phyloP scores from a whole-genome alignment of 176 grass and related monocot genomes.

The Luzula sylvatica region DNA sequence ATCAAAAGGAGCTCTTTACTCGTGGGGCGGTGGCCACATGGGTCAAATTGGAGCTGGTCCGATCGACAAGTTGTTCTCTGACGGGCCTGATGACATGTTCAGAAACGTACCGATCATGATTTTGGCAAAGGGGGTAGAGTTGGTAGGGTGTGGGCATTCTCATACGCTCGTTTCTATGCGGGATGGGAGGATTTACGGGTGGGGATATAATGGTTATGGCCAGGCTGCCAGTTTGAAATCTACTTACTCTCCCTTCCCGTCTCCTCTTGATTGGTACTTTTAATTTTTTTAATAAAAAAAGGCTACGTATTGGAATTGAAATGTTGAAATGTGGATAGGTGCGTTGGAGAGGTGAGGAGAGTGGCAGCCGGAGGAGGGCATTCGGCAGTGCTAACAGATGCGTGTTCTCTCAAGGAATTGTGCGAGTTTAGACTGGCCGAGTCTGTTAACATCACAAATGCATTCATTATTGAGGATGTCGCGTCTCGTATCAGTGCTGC shows the following conservation, averaged over 20 bases:
- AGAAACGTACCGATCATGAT: conserved; percentile 66
- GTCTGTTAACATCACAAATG: conserved; percentile 54
- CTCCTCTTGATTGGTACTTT: conserved; percentile 86
- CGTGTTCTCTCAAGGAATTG: conserved; percentile 73
- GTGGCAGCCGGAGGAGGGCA: conserved; percentile 90
- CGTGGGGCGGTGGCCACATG: conserved; percentile 69
- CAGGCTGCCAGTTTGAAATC: conserved; percentile 78
- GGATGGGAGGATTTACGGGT: conserved; percentile 68
- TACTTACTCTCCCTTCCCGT: conserved; percentile 75
- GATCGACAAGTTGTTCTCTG: conserved; percentile 41
- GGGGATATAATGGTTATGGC: conserved; percentile 93
- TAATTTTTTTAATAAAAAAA: neutral
- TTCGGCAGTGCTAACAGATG: conserved; percentile 92
- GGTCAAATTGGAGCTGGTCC: conserved; percentile 71
- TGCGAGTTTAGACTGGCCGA: conserved; percentile 90
- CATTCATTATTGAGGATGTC: conserved; percentile 54
- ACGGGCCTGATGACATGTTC: conserved; percentile 40
- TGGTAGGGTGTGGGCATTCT: conserved; percentile 79
- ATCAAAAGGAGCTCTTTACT: conserved; percentile 55
- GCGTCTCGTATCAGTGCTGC: conserved; percentile 70
- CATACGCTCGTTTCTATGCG: conserved; percentile 79
- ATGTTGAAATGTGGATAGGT: conserved; percentile 27
- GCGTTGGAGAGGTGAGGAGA: conserved; percentile 76
- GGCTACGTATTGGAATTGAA: too few species aligned
- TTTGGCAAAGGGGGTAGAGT: conserved; percentile 46